Evolutionary conservation across 176 grass and related monocot species (phyloP).

Genomic region (Coix lacrymajobi): DNA sequence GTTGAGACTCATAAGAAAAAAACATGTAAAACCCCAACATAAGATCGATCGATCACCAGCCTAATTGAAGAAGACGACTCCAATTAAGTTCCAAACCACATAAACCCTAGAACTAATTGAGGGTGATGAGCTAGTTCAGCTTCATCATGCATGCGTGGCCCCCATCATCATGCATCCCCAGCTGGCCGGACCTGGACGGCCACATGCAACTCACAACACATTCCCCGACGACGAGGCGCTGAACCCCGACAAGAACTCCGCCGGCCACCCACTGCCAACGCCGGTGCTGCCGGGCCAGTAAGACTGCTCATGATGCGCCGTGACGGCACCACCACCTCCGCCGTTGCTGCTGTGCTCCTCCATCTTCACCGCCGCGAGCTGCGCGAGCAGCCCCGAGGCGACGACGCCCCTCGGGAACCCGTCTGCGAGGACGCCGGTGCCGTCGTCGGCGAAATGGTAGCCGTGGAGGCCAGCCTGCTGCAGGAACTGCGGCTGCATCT

Average conservation of each 20-base stretch:
- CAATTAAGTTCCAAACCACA: constrained; percentile 9
- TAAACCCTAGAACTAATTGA: constrained; percentile 29
- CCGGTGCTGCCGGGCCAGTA: constrained; percentile 43
- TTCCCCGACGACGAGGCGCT: constrained; percentile 81
- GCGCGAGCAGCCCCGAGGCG: constrained; percentile 61
- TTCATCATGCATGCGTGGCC: constrained; percentile 1
- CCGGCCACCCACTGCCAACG: constrained; percentile 51
- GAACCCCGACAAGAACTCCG: constrained; percentile 72
- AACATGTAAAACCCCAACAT: constrained; percentile 16
- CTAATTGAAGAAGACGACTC: constrained; percentile 31
- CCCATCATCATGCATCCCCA: neutral
- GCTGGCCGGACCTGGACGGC: neutral
- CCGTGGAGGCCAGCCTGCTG: constrained; percentile 38
- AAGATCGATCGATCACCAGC: neutral
- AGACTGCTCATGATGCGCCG: constrained; percentile 61
- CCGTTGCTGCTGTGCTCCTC: constrained; percentile 47
- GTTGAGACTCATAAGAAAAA: constrained; percentile 5
- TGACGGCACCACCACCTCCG: neutral
- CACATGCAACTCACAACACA: constrained; percentile 43
- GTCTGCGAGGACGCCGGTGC: constrained; percentile 23
- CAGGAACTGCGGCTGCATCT: constrained; percentile 37
- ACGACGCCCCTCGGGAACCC: constrained; percentile 59
- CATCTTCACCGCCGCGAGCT: constrained; percentile 95
- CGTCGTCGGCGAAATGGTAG: constrained; percentile 46
- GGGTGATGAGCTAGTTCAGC: constrained; percentile 17